A percentile compares a stretch with the other conserved stretches of the same genome.
These are phyloP conservation scores for Microdochium bolleyi DNA, from an alignment of 2,329 filamentous ascomycete genomes.

Conservation along the genomic window DNA sequence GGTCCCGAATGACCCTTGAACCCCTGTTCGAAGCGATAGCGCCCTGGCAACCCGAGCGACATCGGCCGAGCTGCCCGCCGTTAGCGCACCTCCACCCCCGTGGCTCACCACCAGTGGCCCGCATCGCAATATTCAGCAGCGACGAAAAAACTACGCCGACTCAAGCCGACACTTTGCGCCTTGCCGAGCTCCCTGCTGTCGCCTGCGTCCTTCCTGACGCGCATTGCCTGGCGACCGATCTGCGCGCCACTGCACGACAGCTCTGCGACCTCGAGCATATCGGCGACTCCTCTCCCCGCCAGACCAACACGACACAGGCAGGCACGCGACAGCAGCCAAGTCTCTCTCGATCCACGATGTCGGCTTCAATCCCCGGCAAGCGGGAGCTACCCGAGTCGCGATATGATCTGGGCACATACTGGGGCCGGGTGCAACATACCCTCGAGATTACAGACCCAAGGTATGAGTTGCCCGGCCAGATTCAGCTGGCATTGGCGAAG, in stretches of 20 bases:
- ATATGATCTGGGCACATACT: constrained; percentile 89
- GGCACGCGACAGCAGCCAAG: not conserved
- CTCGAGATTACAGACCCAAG: constrained; percentile 89
- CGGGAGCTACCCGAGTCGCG: constrained; percentile 86
- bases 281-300: too few relatives aligned
- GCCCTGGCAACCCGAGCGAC: too few relatives aligned
- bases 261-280: too few relatives aligned
- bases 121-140: not conserved
- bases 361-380: constrained; percentile 54
- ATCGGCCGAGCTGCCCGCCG: too few relatives aligned
- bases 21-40: too few relatives aligned
- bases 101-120: too few relatives aligned
- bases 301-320: not conserved
- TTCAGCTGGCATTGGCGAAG: constrained; percentile 8
- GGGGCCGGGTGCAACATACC: constrained; percentile 86
- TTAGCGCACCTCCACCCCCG: too few relatives aligned
- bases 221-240: too few relatives aligned
- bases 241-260: too few relatives aligned
- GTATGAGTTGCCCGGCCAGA: constrained; percentile 57
- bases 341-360: constrained; percentile 36
- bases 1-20: too few relatives aligned
- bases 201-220: too few relatives aligned
- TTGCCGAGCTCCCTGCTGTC: not conserved
- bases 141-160: not conserved
- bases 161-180: not conserved